Evolutionary conservation across 805 yeast species (phyloP).

Genomic region (Pichia rugopelliculosa): DNA sequence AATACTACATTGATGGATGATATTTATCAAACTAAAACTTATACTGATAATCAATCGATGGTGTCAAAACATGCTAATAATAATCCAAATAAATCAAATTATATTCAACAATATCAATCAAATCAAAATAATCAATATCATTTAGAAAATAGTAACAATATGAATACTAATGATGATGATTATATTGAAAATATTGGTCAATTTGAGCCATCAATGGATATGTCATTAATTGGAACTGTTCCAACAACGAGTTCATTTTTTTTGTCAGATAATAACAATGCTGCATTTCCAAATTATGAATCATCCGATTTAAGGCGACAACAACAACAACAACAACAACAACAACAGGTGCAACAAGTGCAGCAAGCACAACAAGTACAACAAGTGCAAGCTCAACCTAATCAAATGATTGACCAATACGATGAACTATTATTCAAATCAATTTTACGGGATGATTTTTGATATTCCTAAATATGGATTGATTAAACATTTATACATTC

Average conservation of each 20-base stretch:
- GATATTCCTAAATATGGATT: background rate
- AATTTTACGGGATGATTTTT: background rate
- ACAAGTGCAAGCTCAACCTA: background rate
- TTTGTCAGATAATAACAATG: background rate
- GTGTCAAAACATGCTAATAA: background rate
- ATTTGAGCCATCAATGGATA: background rate
- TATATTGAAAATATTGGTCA: constrained; percentile 1
- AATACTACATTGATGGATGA: constrained; percentile 30
- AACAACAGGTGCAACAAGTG: background rate
- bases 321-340: background rate
- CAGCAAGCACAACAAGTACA: background rate
- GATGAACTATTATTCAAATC: constrained; percentile 7
- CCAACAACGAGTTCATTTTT: constrained; percentile 6
- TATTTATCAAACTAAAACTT: constrained; percentile 26
- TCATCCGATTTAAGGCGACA: background rate
- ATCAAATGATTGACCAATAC: constrained; percentile 2
- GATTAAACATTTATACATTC: background rate
- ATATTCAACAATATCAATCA: background rate
- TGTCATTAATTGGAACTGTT: constrained; percentile 6
- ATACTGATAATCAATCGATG: constrained; percentile 18
- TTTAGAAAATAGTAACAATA: background rate
- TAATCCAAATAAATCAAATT: background rate
- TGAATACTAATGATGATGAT: background rate
- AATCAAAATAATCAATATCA: background rate
- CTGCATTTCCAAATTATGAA: too few species aligned